A percentile compares a stretch with the other conserved stretches of the same genome.
These are phyloP conservation scores for Angophora floribunda DNA, from an alignment of 345 rosid species.

Conservation along the genomic window DNA sequence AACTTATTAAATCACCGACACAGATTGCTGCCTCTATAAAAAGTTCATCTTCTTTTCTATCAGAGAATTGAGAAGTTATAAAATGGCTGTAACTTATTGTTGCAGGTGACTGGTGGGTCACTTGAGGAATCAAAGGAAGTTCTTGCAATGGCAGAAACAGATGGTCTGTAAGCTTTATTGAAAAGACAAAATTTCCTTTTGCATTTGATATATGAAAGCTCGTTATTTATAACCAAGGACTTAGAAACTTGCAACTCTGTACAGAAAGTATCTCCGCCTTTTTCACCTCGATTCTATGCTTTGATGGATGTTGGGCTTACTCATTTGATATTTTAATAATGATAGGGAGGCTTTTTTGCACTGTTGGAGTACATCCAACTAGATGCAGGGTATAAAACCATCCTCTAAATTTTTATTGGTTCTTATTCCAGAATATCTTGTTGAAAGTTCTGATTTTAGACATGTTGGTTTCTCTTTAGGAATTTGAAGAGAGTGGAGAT, in stretches of 20 bases:
- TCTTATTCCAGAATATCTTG: neutral
- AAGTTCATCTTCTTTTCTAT: neutral
- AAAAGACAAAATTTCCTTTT: neutral
- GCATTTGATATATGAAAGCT: neutral
- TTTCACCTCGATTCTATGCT: neutral
- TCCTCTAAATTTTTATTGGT: neutral
- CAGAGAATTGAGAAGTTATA: neutral
- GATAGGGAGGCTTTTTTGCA: constrained; percentile 83
- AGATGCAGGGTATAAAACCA: constrained; percentile 55
- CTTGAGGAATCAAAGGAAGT: constrained; percentile 86
- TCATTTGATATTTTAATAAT: neutral
- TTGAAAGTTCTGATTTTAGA: neutral
- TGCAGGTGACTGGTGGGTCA: constrained; percentile 95
- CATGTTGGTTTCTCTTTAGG: constrained; percentile 26
- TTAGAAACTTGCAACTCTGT: neutral
- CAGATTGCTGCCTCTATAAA: neutral
- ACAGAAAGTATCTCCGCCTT: neutral
- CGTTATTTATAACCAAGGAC: neutral
- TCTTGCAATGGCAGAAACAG: constrained; percentile 92
- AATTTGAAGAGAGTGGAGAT: constrained; percentile 87
- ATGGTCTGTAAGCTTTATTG: constrained; percentile 30
- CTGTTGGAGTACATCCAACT: constrained; percentile 98
- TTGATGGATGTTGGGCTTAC: neutral
- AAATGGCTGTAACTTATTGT: neutral
- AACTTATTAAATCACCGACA: accelerated